These are phyloP conservation scores for Neofusicoccum parvum DNA, from an alignment of 2,329 filamentous ascomycete species.

Conservation along the genomic window DNA sequence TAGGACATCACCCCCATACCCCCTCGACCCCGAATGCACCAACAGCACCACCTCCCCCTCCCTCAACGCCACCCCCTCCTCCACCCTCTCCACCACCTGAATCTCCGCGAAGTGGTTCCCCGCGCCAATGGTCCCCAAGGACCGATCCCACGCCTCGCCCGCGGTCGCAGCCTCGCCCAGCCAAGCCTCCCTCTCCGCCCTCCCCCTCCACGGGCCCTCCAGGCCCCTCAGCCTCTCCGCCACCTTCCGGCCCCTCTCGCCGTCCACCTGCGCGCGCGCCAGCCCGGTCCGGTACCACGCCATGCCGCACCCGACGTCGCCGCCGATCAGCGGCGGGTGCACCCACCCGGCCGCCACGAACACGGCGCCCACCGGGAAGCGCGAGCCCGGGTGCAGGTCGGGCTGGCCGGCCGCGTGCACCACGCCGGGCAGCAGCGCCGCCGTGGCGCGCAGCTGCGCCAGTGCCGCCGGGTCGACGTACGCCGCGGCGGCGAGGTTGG, in stretches of 20 bases:
- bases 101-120: conserved; percentile 45
- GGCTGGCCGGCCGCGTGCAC: conserved; percentile 38
- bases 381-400: conserved; percentile 41
- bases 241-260: conserved; percentile 37
- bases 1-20: conserved; percentile 39
- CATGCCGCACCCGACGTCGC: conserved; percentile 46
- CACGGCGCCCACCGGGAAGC: conserved; percentile 42
- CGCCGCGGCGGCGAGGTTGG: conserved; percentile 29
- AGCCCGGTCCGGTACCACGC: conserved; percentile 41
- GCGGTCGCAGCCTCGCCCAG: conserved; percentile 29
- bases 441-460: conserved; percentile 35
- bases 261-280: conserved; percentile 34
- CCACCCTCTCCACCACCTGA: conserved; percentile 36
- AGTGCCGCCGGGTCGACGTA: too few relatives aligned
- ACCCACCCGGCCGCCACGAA: conserved; percentile 40
- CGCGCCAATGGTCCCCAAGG: conserved; percentile 41
- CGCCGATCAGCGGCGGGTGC: conserved; percentile 42
- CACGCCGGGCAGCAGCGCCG: conserved; percentile 38
- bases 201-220: conserved; percentile 38
- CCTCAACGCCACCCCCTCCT: conserved; percentile 24
- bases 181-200: conserved; percentile 34
- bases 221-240: conserved; percentile 39
- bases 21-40: conserved; percentile 42
- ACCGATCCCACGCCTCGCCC: conserved; percentile 35
- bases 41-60: conserved; percentile 39